Conservation (phyloP, 441 rosid species). For the Kokia cookei region DNA sequence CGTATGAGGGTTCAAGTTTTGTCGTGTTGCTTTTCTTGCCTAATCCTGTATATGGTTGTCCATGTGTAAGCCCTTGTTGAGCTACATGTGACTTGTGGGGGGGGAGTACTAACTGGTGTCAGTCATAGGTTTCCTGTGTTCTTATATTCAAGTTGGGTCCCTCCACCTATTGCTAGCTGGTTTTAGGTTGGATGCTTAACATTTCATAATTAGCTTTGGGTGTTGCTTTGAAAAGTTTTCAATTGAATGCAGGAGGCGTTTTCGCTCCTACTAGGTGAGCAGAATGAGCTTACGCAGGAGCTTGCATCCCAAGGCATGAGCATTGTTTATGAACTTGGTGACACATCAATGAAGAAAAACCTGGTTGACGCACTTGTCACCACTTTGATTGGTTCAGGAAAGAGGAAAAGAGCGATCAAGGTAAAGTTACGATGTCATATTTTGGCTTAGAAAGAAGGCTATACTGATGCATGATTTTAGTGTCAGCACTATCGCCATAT, state of each 20-base stretch:
- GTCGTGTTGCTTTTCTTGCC: too few species aligned
- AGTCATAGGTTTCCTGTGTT: background rate
- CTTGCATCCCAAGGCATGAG: slow-evolving; percentile 99
- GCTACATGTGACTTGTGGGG: too few species aligned
- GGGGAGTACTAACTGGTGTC: too few species aligned
- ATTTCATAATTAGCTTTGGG: background rate
- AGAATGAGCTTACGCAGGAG: slow-evolving; percentile 96
- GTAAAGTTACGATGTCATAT: slow-evolving; percentile 30
- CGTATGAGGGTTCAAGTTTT: too few species aligned
- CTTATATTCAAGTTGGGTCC: background rate
- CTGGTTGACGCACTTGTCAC: slow-evolving; percentile 87
- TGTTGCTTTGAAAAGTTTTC: slow-evolving; percentile 8
- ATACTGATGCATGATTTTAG: background rate
- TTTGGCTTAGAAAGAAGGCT: background rate
- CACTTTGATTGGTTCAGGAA: slow-evolving; percentile 92
- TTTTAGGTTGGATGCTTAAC: background rate
- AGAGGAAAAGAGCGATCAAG: slow-evolving; percentile 96
- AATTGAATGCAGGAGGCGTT: slow-evolving; percentile 80
- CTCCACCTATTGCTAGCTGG: background rate
- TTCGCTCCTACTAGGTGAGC: slow-evolving; percentile 90
- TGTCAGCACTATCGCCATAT: background rate
- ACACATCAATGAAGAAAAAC: slow-evolving; percentile 79
- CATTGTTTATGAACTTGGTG: slow-evolving; percentile 94
- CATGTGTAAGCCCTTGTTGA: too few species aligned
- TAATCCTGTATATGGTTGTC: too few species aligned